Conservation (phyloP, 768 basidiomycete genomes). For the Tephrocybe rancida region DNA sequence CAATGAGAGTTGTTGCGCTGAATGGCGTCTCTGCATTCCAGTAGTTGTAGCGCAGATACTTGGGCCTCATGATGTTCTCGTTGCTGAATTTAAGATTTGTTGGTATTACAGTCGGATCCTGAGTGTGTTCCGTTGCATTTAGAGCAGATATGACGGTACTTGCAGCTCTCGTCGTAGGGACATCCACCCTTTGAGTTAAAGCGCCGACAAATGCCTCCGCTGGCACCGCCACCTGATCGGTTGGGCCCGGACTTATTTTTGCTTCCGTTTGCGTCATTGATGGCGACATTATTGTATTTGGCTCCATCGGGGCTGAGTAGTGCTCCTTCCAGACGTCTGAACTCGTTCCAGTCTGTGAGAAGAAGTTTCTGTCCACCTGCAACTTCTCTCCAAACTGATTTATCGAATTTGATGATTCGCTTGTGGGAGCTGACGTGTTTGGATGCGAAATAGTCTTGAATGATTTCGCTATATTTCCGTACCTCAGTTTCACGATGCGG, state of each 20-base stretch:
- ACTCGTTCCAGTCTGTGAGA: conserved; percentile 20
- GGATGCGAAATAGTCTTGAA: conserved; percentile 23
- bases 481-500: conserved; percentile 26
- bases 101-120: neutral
- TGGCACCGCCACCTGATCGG: neutral
- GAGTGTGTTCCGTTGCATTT: neutral
- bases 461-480: conserved; percentile 20
- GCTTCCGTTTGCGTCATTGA: neutral
- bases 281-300: neutral
- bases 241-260: neutral
- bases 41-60: neutral
- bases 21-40: neutral
- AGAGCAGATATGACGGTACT: neutral
- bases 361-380: conserved; percentile 7
- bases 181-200: conserved; percentile 22
- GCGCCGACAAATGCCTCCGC: conserved; percentile 16
- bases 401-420: conserved; percentile 28
- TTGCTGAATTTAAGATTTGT: neutral
- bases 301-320: conserved; percentile 15
- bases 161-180: conserved; percentile 5
- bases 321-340: conserved; percentile 3
- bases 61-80: neutral
- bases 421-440: conserved; percentile 4
- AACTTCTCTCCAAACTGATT: conserved; percentile 21
- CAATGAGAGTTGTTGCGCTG: neutral